Conservation (phyloP, 192 early-diverging fungal species). For the Gaertneriomyces sp. region DNA sequence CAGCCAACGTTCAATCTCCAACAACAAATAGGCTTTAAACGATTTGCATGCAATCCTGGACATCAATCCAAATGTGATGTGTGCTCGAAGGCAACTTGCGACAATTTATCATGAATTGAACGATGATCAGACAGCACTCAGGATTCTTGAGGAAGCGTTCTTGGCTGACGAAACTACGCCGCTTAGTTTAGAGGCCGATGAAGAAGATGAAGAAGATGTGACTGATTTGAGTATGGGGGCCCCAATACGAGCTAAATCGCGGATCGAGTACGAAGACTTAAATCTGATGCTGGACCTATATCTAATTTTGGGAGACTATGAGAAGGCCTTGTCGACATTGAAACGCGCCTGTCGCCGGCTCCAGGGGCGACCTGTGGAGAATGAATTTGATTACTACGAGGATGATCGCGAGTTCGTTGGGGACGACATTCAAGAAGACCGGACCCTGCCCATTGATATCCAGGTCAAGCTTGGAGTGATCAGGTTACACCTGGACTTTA, state of each 20-base stretch:
- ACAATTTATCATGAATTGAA: slow-evolving; percentile 50
- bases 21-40: slow-evolving; percentile 47
- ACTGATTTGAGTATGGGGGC: slow-evolving; percentile 3
- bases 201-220: slow-evolving; percentile 35
- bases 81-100: slow-evolving; percentile 59
- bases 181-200: slow-evolving; percentile 38
- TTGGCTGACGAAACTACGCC: slow-evolving; percentile 34
- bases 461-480: slow-evolving; percentile 81
- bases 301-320: slow-evolving; percentile 73
- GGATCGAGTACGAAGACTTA: slow-evolving; percentile 77
- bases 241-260: slow-evolving; percentile 3
- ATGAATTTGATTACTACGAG: slow-evolving; percentile 39
- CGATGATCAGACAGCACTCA: slow-evolving; percentile 53
- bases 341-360: slow-evolving; percentile 63
- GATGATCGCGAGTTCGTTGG: slow-evolving; percentile 61
- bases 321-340: slow-evolving; percentile 64
- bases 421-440: slow-evolving; percentile 27
- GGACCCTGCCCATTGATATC: slow-evolving; percentile 75
- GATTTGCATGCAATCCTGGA: slow-evolving; percentile 58
- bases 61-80: slow-evolving; percentile 63
- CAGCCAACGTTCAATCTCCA: no score
- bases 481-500: slow-evolving; percentile 66
- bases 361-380: slow-evolving; percentile 2
- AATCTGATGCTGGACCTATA: slow-evolving; percentile 86
- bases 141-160: slow-evolving; percentile 35